Evolutionary conservation across 2,329 filamentous ascomycete species (phyloP), one percentile per base, ranked within the genome.

Genomic region (Verticillium klebahnii): DNA sequence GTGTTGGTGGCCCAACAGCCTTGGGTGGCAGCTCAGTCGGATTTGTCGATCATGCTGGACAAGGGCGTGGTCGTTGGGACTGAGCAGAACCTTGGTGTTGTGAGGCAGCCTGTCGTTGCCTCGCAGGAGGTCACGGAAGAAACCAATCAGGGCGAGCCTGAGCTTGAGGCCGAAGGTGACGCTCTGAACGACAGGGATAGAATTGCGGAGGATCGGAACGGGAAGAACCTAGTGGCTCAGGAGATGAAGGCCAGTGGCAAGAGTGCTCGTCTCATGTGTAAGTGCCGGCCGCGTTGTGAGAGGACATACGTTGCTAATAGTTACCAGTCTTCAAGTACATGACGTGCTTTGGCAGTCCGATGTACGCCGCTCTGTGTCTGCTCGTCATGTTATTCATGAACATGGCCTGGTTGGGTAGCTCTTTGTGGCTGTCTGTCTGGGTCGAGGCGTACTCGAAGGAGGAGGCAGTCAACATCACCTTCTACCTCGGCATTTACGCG

Each of bases 1-100:
- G 79, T 87, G 6, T 74, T 87, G 17, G 84, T 87, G 3, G 85
- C 83, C 3, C 85, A 87, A 65, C 69, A 83, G 45, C 81, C 79
- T 1, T 84, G 81, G 81, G 78, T 84, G 52, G 73, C 80, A 0
- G 74, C 78, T 2, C 82, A 84, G 67, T 80, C 81, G 9, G 82
- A 84, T 62, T 69, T 82, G 12, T 71, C 75, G 12, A 69, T 84
- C 36, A 65, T 67, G 0, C 70, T 85, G n/a, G 80, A 83, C 19
- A 79, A 77, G 58, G 82, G 82, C 5, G 70, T 66, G 9, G 65
- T 83, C 34, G 72, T 75, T 50, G 71, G 72, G 17, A 65, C 74
- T 1, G 78, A 82, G 60, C 72, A 75, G 52, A 80, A 83, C 36
- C 70, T 83, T 39, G 81, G 79, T 19, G 73, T 80, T 19, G 71